These are phyloP conservation scores for Phytophthora litchii DNA, from an alignment of 352 stramenopile genomes.

Conservation along the genomic window DNA sequence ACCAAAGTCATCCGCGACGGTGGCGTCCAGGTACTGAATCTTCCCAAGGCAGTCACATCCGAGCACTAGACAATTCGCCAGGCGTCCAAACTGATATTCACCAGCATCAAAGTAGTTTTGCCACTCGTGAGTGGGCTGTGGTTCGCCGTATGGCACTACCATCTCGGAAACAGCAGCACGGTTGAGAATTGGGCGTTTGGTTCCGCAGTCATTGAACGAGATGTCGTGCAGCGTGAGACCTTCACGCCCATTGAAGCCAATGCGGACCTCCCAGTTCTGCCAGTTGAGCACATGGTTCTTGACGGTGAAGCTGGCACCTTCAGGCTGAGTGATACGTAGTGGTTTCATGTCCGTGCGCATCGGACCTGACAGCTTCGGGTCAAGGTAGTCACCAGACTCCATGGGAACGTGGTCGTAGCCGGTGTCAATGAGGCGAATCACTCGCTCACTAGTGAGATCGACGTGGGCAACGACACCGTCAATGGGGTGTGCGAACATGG, in stretches of 20 bases:
- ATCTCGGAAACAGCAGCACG: conserved; percentile 78
- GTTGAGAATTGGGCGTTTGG: conserved; percentile 60
- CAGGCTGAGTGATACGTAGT: conserved; percentile 68
- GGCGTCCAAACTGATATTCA: conserved; percentile 80
- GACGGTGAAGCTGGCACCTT: conserved; percentile 74
- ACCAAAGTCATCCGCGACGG: conserved; percentile 34
- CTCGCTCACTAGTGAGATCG: conserved; percentile 37
- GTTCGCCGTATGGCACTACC: conserved; percentile 85
- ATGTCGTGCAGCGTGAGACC: conserved; percentile 78
- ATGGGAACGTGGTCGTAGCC: conserved; percentile 38
- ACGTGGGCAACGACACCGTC: conserved; percentile 47
- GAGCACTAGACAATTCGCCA: conserved; percentile 78
- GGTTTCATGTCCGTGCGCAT: conserved; percentile 54
- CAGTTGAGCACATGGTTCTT: conserved; percentile 68
- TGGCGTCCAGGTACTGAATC: conserved; percentile 37
- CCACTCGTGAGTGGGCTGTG: conserved; percentile 60
- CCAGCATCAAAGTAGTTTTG: conserved; percentile 88
- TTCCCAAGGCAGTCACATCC: conserved; percentile 67
- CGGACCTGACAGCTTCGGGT: conserved; percentile 28
- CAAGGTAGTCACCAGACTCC: conserved; percentile 40
- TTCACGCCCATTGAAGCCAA: conserved; percentile 84
- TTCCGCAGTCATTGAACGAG: conserved; percentile 43
- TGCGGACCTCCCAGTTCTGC: conserved; percentile 78
- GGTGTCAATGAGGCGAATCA: conserved; percentile 44
- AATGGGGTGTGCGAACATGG: conserved; percentile 50